A percentile compares a stretch with the other conserved stretches of the same genome.
phyloP scores from a whole-genome alignment of 345 rosid species.

The Psidium guajava region DNA sequence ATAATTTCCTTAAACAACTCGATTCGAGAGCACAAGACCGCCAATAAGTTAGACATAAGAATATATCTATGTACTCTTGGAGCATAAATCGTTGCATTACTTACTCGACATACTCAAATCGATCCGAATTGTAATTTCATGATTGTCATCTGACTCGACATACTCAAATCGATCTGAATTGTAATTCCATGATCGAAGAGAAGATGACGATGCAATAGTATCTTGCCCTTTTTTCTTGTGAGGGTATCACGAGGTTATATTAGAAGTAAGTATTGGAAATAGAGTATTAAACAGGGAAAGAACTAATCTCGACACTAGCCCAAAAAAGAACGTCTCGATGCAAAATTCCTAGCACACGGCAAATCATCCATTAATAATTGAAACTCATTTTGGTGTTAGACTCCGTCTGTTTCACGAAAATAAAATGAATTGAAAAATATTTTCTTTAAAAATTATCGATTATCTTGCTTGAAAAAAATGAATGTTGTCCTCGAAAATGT shows the following conservation, averaged over 20 bases:
- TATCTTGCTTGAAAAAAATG: no score
- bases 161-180: neutral
- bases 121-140: neutral
- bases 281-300: neutral
- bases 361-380: neutral
- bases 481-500: no score
- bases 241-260: neutral
- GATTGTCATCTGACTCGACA: no score
- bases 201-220: neutral
- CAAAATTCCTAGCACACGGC: neutral
- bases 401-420: no score
- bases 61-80: neutral
- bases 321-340: neutral
- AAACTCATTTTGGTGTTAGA: neutral
- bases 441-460: no score
- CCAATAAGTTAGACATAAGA: neutral
- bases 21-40: rapidly evolving
- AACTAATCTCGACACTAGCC: neutral
- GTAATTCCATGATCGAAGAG: neutral
- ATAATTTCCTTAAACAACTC: neutral
- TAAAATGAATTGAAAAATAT: no score
- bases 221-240: neutral
- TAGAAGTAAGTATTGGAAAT: neutral
- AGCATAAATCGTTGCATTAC: neutral
- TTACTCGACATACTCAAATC: rapidly evolving